Evolutionary conservation across 805 yeast species (phyloP).

Genomic region (Torulaspora indica): DNA sequence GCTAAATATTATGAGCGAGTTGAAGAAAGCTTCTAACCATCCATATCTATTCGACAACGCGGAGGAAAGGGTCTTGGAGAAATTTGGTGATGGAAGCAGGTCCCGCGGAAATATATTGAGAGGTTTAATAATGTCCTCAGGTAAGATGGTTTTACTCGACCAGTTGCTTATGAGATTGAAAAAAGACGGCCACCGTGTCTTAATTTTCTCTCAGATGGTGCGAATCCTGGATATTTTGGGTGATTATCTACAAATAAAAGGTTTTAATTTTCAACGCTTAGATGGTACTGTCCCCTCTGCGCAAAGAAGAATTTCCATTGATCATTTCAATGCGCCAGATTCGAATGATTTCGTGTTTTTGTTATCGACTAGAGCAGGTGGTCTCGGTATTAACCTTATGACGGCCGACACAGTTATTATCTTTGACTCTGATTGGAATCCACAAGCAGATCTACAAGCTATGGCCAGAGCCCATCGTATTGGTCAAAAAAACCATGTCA

Average conservation of each 20-base stretch:
- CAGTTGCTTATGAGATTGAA: slow-evolving; percentile 76
- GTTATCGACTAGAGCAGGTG: slow-evolving; percentile 96
- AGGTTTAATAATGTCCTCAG: slow-evolving; percentile 95
- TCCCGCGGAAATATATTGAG: slow-evolving; percentile 76
- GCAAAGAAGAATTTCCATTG: slow-evolving; percentile 89
- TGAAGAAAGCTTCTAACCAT: slow-evolving; percentile 95
- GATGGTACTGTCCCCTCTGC: slow-evolving; percentile 97
- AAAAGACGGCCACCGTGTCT: slow-evolving; percentile 93
- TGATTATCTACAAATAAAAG: slow-evolving; percentile 84
- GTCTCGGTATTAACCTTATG: slow-evolving; percentile 96
- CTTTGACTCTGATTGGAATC: slow-evolving; percentile 98
- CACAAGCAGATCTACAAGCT: slow-evolving; percentile 98
- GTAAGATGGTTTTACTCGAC: slow-evolving; percentile 95
- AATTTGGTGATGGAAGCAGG: slow-evolving; percentile 51
- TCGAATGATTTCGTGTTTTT: slow-evolving; percentile 88
- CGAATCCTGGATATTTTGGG: slow-evolving; percentile 92
- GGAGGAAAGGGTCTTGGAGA: slow-evolving; percentile 71
- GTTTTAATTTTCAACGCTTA: slow-evolving; percentile 81
- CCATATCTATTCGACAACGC: slow-evolving; percentile 94
- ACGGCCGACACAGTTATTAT: slow-evolving; percentile 98
- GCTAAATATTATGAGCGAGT: slow-evolving; percentile 88
- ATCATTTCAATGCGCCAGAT: slow-evolving; percentile 91
- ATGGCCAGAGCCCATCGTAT: slow-evolving; percentile 99
- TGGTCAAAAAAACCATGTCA: slow-evolving; percentile 98
- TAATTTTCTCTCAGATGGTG: slow-evolving; percentile 96